phyloP scores from a whole-genome alignment of 2,329 filamentous ascomycete species.

The Tolypocladium ovalisporum region DNA sequence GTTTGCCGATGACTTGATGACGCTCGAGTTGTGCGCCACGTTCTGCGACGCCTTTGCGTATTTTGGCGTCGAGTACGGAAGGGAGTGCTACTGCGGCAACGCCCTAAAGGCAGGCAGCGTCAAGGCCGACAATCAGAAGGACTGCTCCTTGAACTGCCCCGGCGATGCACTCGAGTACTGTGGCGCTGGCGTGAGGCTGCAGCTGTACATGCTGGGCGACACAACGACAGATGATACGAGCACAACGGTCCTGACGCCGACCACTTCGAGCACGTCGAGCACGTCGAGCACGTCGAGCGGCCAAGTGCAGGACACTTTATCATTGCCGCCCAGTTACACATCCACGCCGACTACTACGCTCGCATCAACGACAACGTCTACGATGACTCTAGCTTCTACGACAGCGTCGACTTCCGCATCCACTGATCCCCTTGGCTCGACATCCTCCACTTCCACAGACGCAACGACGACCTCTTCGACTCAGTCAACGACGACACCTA shows the following conservation, averaged over 20 bases:
- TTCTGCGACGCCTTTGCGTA: constrained; percentile 19
- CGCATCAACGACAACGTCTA: not conserved
- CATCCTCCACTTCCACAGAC: not conserved
- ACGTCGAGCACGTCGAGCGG: not conserved
- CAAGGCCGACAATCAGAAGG: constrained; percentile 15
- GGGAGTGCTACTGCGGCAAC: constrained; percentile 29
- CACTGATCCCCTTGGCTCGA: not conserved
- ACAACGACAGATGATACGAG: not conserved
- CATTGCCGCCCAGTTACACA: not conserved
- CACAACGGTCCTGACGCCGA: constrained; percentile 1
- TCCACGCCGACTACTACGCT: not conserved
- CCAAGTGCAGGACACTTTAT: not conserved
- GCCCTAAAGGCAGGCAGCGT: constrained; percentile 14
- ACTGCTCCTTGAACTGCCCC: constrained; percentile 21
- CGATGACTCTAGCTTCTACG: not conserved
- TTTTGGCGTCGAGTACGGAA: constrained; percentile 23
- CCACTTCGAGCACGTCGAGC: not conserved
- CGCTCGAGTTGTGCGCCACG: constrained; percentile 19
- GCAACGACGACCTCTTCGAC: not conserved
- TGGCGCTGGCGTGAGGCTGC: constrained; percentile 20
- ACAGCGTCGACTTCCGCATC: not conserved
- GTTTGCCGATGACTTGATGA: constrained; percentile 21
- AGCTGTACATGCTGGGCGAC: constrained; percentile 17
- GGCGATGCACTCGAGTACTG: constrained; percentile 23
- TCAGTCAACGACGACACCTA: not conserved